Percentiles rank a stretch among this genome's conserved stretches.
Evolutionary conservation across 2,329 filamentous ascomycete genomes (phyloP).

Genomic region (Xylariomycetidae sp.): DNA sequence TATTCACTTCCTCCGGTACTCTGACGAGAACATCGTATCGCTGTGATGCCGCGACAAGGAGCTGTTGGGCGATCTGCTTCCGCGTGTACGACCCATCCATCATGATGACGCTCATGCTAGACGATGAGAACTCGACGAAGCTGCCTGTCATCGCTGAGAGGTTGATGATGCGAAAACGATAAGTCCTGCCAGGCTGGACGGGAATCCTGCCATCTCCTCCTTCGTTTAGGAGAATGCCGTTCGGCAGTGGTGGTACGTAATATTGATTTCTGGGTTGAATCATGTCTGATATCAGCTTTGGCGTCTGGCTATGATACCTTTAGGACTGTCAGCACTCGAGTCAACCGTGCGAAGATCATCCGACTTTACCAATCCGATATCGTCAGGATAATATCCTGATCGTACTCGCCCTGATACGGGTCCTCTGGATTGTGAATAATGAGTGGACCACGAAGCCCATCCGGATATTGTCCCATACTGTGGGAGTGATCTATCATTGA

Average conservation of each 20-base stretch:
- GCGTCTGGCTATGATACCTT: slow-evolving; percentile 37
- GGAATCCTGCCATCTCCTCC: slow-evolving; percentile 30
- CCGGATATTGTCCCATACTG: slow-evolving; percentile 57
- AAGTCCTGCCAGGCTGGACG: slow-evolving; percentile 37
- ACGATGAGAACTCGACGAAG: slow-evolving; percentile 38
- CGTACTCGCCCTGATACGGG: slow-evolving; percentile 46
- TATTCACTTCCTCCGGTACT: slow-evolving; percentile 29
- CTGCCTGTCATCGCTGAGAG: slow-evolving; percentile 37
- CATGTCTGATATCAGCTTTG: slow-evolving; percentile 33
- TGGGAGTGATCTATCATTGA: slow-evolving; percentile 51
- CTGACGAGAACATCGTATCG: slow-evolving; percentile 41
- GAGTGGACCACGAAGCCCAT: slow-evolving; percentile 57
- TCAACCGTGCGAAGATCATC: slow-evolving; percentile 11
- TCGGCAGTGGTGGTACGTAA: slow-evolving; percentile 35
- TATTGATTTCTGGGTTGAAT: slow-evolving; percentile 32
- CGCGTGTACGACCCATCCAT: slow-evolving; percentile 36
- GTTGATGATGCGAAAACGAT: slow-evolving; percentile 41
- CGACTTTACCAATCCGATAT: slow-evolving; percentile 47
- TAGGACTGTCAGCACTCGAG: background rate
- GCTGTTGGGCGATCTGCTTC: slow-evolving; percentile 28
- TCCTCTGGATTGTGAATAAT: slow-evolving; percentile 53
- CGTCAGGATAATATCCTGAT: slow-evolving; percentile 54
- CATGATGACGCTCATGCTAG: slow-evolving; percentile 40
- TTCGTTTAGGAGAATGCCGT: slow-evolving; percentile 38
- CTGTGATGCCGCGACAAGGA: slow-evolving; percentile 38